Percentiles rank a stretch among this genome's conserved stretches.
phyloP scores from a whole-genome alignment of 176 grass and related monocot species.

The Hordeum marinum region DNA sequence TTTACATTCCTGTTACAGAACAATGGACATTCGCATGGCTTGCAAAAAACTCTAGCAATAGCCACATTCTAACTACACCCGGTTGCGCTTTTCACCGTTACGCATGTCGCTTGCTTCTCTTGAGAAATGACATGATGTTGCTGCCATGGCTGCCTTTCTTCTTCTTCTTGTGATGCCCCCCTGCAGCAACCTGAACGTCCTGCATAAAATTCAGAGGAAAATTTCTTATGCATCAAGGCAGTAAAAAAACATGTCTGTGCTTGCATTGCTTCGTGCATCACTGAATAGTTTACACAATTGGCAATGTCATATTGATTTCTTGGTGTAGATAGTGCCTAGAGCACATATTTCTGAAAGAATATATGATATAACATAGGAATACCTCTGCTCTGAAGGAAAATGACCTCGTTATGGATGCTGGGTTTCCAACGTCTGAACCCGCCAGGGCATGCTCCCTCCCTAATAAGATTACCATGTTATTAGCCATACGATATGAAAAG shows the following conservation, averaged over 20 bases:
- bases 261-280: not conserved
- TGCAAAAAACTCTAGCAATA: not conserved
- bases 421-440: slow-evolving; percentile 7
- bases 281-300: not conserved
- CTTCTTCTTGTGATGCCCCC: slow-evolving; percentile 47
- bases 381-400: slow-evolving; percentile 34
- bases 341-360: not conserved
- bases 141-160: slow-evolving; percentile 43
- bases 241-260: not conserved
- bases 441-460: slow-evolving; percentile 36
- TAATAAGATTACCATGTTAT: slow-evolving; percentile 20
- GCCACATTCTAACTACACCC: not conserved
- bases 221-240: not conserved
- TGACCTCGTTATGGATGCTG: slow-evolving; percentile 23
- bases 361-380: not conserved
- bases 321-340: not conserved
- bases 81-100: not conserved
- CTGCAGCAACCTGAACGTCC: slow-evolving; percentile 31
- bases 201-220: slow-evolving; percentile 10
- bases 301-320: not conserved
- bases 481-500: not conserved
- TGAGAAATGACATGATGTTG: slow-evolving; percentile 64
- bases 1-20: not conserved
- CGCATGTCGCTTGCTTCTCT: slow-evolving; percentile 38
- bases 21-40: not conserved